phyloP scores from a whole-genome alignment of 2,329 filamentous ascomycete species.

The Torrubiella hemipterigena region DNA sequence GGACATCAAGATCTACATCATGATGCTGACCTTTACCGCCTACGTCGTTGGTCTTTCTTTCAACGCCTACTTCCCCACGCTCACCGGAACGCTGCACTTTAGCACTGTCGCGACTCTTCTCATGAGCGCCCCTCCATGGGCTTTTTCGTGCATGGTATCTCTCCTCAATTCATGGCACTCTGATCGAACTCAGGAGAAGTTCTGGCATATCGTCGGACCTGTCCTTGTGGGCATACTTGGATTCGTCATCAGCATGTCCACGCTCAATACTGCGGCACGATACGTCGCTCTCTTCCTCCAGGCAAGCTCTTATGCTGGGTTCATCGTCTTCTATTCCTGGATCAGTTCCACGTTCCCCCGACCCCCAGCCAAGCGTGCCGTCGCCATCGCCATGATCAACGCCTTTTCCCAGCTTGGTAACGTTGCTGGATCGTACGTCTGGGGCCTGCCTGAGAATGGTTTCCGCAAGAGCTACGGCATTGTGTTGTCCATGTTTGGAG shows the following conservation, averaged over 20 bases:
- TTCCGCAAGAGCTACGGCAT: slow-evolving; percentile 54
- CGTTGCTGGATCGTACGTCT: slow-evolving; percentile 51
- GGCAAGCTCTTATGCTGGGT: slow-evolving; percentile 43
- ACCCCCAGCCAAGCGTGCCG: slow-evolving; percentile 47
- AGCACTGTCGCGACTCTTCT: slow-evolving; percentile 38
- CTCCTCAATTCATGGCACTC: slow-evolving; percentile 43
- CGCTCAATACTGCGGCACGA: slow-evolving; percentile 40
- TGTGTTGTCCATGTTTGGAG: slow-evolving; percentile 51
- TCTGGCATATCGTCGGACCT: slow-evolving; percentile 45
- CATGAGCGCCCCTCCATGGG: slow-evolving; percentile 46
- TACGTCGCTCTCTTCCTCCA: slow-evolving; percentile 51
- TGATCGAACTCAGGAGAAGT: slow-evolving; percentile 43
- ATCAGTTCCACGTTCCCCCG: slow-evolving; percentile 45
- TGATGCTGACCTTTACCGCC: slow-evolving; percentile 50
- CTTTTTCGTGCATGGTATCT: slow-evolving; percentile 45
- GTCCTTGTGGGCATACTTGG: slow-evolving; percentile 40
- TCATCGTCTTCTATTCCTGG: slow-evolving; percentile 48
- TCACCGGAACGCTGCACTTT: slow-evolving; percentile 42
- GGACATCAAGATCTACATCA: slow-evolving; percentile 50
- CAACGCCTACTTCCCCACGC: slow-evolving; percentile 45
- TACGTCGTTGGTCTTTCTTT: slow-evolving; percentile 48
- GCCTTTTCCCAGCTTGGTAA: slow-evolving; percentile 45
- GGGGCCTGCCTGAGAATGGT: slow-evolving; percentile 45
- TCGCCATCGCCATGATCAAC: slow-evolving; percentile 49
- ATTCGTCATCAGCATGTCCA: slow-evolving; percentile 49